Evolutionary conservation across 805 yeast species (phyloP), one percentile per base, ranked within the genome.

Genomic region (Spathaspora gorwiae): DNA sequence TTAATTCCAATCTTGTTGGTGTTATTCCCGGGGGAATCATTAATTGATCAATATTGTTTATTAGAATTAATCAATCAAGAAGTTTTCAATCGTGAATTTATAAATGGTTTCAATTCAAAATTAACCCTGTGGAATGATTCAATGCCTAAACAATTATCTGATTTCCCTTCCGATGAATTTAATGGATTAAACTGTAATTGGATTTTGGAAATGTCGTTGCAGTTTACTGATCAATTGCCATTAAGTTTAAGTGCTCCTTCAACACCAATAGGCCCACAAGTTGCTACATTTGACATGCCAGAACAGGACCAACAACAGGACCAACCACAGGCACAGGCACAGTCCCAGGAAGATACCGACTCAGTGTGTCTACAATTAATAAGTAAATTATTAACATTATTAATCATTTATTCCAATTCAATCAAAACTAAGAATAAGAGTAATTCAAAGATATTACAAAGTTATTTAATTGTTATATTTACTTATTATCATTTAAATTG

Each of bases 211-310:
- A 54, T 70, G 29, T 38, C 70, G 10, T 45, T 56, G 33, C 75
- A 69, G 46, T 51, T 70, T n/a, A 69, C 68, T 53, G 76, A 71
- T 54, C 61, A 61, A 40, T 55, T 69, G 36, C 75, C 76, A 0
- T 60, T 71, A 49, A 70, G 75, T 56, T 55, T 70, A 32, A 66
- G 72, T 14, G 75, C 76, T 4, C 74, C 75, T 7, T 62, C 72
- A 2, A 71, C 75, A 3, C 75, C 76, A 15, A 19, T n/a, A 3
- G 41, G 14, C 19, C 10, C 14, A 11, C 24, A 32, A 10, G 26
- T 10, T 6, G 15, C 31, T 10, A 29, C 14, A 3, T 26, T 47
- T 11, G 52, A 52, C 37, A 67, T 72, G 32, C 24, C 24, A 19
- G 24, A 24, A 27, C 43, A 1, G 7, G 12, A 35, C 5, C 37